phyloP scores from a whole-genome alignment of 345 rosid species.

The Durio zibethinus region DNA sequence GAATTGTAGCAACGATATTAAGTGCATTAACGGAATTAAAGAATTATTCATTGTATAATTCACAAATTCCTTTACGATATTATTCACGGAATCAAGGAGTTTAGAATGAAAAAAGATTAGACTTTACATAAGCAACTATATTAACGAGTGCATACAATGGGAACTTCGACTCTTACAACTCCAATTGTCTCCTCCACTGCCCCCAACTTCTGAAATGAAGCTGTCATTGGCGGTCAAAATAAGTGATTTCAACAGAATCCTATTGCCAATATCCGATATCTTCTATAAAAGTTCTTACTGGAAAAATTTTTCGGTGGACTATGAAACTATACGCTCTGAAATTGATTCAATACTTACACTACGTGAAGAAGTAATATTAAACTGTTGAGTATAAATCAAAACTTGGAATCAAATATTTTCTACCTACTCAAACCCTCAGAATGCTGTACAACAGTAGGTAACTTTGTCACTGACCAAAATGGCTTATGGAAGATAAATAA shows the following conservation, averaged over 20 bases:
- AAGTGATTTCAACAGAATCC: neutral
- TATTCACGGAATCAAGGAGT: neutral
- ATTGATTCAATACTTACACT: neutral
- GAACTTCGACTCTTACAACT: neutral
- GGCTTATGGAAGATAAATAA: neutral
- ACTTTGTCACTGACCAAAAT: neutral
- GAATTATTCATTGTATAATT: too few relatives aligned
- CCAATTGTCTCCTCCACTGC: neutral
- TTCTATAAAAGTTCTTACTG: neutral
- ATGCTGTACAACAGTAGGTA: neutral
- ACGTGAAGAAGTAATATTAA: neutral
- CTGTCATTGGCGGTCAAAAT: neutral
- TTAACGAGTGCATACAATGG: neutral
- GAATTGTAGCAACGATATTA: neutral
- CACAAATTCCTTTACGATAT: too few relatives aligned
- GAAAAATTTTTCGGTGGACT: neutral
- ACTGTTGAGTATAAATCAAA: neutral
- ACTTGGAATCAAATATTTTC: neutral
- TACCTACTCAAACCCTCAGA: neutral
- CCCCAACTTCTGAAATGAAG: neutral
- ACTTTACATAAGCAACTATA: constrained; percentile 2
- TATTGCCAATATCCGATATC: neutral
- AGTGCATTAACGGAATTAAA: neutral
- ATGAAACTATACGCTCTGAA: neutral
- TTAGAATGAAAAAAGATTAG: neutral